Base-by-base conservation (phyloP, 345 rosid species). In the Corymbia maculata region DNA sequence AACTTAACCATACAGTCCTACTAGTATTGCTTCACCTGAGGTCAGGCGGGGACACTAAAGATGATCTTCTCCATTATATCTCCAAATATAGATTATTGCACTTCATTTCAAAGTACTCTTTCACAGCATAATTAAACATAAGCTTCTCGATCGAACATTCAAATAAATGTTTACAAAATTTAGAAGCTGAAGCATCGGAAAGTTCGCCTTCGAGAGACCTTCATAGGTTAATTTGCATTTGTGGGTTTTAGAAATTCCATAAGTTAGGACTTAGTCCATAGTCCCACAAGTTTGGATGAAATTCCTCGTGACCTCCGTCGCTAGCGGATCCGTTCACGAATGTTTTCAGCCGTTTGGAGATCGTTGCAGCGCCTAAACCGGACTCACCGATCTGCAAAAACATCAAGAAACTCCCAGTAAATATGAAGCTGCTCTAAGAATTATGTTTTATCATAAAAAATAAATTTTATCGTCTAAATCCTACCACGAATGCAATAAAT, bases 301-400 rank as follows among this genome's bases (percentile, higher is more conserved):
- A 44, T 51, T 66, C 80, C 47, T 66, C 55, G 2, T 49, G 75
- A 64, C 85, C 42, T 51, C 80, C 87, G 44, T 57, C 75, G 21
- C 26, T 14, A 10, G n/a, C 11, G 53, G 89, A 91, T 91, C 93
- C 92, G 36, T 85, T 51, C 30, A 93, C 92, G 22, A 89, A 85
- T 85, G 68, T 91, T 51, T 89, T 93, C 89, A 94, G 47, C 55
- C 93, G 90, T 88, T 93, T 92, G 36, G 84, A 85, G 55, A 92
- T 89, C 57, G 89, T 91, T n/a, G 89, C 87, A 22, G 88, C 90
- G 51, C 92, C 92, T 87, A 91, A 90, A 51, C 91, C 52, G 19
- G 89, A 51, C n/a, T 87, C 93, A 36, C 79, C 87, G 50, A 92
- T 89, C 94, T 93, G 87, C 87, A 88, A 64, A 13, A 52, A 26